These are phyloP conservation scores for Linderniella brevidens DNA, from an alignment of 257 asterid genomes.

Conservation along the genomic window DNA sequence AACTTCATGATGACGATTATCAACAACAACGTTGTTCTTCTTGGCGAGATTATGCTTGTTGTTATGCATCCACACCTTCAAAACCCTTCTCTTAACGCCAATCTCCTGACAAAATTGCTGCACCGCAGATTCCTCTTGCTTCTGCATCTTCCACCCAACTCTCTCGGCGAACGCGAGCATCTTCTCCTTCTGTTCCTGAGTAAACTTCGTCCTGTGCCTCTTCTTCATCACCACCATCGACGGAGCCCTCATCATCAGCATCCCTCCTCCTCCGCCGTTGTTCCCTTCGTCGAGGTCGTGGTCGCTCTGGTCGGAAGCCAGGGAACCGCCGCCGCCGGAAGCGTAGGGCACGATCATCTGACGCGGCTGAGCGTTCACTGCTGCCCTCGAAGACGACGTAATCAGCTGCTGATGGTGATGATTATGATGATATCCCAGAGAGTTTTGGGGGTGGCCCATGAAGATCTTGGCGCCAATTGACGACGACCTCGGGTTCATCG, in stretches of 20 bases:
- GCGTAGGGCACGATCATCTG: slow-evolving; percentile 53
- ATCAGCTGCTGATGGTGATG: slow-evolving; percentile 13
- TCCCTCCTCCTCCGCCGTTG: slow-evolving; percentile 16
- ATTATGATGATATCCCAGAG: too few species aligned
- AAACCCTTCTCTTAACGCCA: slow-evolving; percentile 66
- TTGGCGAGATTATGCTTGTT: slow-evolving; percentile 62
- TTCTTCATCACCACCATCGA: slow-evolving; percentile 28
- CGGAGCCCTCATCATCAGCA: slow-evolving; percentile 14
- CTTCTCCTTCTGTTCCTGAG: slow-evolving; percentile 78
- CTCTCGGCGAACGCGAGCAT: slow-evolving; percentile 70
- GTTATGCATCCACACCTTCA: slow-evolving; percentile 94
- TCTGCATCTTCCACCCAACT: slow-evolving; percentile 85
- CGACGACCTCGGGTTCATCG: too few species aligned
- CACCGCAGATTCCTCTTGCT: slow-evolving; percentile 66
- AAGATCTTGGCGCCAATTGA: slow-evolving; percentile 18
- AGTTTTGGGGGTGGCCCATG: slow-evolving; percentile 21
- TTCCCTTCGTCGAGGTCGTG: slow-evolving; percentile 37
- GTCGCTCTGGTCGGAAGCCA: slow-evolving; percentile 33
- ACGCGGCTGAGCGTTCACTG: slow-evolving; percentile 13
- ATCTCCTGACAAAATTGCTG: slow-evolving; percentile 72
- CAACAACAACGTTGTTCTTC: slow-evolving; percentile 11
- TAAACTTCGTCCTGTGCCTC: slow-evolving; percentile 70
- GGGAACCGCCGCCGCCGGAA: slow-evolving; percentile 17
- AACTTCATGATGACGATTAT: too few species aligned
- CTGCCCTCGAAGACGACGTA: slow-evolving; percentile 12